Conservation (phyloP, 495 filamentous ascomycete genomes). For the Talaromyces wortmannii region DNA sequence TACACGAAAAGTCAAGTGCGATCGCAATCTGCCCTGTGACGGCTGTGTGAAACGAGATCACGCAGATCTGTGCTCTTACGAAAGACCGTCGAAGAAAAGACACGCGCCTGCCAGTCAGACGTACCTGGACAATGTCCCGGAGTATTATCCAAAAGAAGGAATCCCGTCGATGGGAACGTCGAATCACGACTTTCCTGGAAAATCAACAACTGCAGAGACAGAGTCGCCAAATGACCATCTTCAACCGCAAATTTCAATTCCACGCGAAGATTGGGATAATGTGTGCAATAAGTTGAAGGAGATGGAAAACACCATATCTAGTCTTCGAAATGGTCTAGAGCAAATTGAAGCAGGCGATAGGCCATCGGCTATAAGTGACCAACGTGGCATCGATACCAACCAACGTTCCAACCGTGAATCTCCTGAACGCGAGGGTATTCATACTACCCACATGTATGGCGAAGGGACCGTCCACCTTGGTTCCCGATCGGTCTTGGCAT, state of each 20-base stretch:
- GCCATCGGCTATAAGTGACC: background rate
- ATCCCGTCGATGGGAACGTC: background rate
- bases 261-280: constrained; percentile 38
- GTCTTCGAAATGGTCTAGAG: constrained; percentile 16
- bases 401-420: background rate
- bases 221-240: background rate
- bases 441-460: constrained; percentile 35
- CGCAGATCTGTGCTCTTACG: constrained; percentile 61
- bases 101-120: constrained; percentile 10
- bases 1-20: constrained; percentile 54
- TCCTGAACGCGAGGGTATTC: constrained; percentile 37
- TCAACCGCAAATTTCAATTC: constrained; percentile 10
- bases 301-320: constrained; percentile 37
- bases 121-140: background rate
- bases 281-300: constrained; percentile 36
- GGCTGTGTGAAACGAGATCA: constrained; percentile 69
- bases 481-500: constrained; percentile 46
- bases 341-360: background rate
- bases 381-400: background rate
- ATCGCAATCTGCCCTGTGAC: constrained; percentile 66
- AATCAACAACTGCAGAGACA: constrained; percentile 4
- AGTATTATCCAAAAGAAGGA: constrained; percentile 5
- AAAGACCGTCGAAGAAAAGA: constrained; percentile 50
- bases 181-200: background rate
- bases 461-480: constrained; percentile 51